phyloP scores from a whole-genome alignment of 1,284 basidiomycete species.

The Cryptococcus wingfieldii region DNA sequence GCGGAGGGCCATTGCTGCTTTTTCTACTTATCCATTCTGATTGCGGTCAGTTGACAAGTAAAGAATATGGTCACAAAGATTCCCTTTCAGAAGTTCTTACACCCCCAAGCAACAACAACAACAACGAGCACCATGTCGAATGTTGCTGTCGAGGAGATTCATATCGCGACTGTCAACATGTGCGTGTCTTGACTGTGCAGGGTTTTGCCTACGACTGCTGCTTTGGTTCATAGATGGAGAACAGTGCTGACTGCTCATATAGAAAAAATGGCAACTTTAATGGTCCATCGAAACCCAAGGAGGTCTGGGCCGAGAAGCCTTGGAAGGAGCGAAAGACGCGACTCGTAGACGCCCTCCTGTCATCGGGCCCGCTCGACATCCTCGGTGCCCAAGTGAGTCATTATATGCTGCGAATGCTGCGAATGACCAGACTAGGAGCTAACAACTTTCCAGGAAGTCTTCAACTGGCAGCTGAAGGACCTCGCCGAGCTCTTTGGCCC shows the following conservation, averaged over 20 bases:
- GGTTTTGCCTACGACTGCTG: background rate
- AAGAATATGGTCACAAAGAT: too few relatives aligned
- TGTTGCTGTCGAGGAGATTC: constrained; percentile 10
- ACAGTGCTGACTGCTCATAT: background rate
- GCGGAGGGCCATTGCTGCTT: too few relatives aligned
- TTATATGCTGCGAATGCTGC: background rate
- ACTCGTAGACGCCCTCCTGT: constrained; percentile 34
- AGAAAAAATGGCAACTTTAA: constrained; percentile 4
- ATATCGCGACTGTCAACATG: constrained; percentile 43
- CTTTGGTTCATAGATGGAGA: too few relatives aligned
- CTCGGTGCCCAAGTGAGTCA: constrained; percentile 48
- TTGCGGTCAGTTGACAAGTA: too few relatives aligned
- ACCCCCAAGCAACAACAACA: too few relatives aligned
- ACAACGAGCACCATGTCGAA: too few relatives aligned
- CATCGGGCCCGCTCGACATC: constrained; percentile 33
- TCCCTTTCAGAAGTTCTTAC: too few relatives aligned
- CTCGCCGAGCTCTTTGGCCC: constrained; percentile 56
- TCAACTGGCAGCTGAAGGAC: constrained; percentile 60
- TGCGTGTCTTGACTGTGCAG: constrained; percentile 13
- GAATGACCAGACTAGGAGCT: background rate
- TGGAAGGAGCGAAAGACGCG: constrained; percentile 41
- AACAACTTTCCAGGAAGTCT: constrained; percentile 52
- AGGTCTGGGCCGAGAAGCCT: constrained; percentile 29
- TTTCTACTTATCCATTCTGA: too few relatives aligned
- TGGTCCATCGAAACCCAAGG: background rate